Conservation (phyloP, 2,329 filamentous ascomycete species). For the Hymenoscyphus occultus region DNA sequence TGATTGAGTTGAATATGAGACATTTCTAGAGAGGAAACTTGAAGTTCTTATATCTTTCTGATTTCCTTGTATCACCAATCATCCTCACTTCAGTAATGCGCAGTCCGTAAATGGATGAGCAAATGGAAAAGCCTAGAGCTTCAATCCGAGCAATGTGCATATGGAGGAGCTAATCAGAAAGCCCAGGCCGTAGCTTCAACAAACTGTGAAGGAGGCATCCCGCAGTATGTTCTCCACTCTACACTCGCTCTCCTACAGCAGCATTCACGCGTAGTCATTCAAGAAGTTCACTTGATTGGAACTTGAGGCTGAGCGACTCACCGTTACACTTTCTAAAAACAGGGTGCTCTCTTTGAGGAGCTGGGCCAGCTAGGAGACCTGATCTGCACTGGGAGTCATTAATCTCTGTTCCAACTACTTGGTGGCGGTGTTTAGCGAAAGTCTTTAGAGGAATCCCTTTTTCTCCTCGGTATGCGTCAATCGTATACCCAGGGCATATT, state of each 20-base stretch:
- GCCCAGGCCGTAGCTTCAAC: neutral
- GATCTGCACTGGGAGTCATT: neutral
- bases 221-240: neutral
- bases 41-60: neutral
- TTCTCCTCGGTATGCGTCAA: neutral
- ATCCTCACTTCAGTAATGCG: neutral
- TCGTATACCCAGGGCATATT: neutral
- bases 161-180: too few relatives aligned
- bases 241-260: too few relatives aligned
- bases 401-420: neutral
- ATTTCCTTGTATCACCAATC: neutral
- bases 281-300: neutral
- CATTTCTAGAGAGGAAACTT: neutral
- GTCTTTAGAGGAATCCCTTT: neutral
- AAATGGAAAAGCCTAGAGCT: neutral
- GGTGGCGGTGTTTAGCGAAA: neutral
- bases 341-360: neutral
- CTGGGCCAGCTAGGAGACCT: neutral
- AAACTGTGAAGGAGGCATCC: conserved; percentile 3
- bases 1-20: neutral
- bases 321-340: neutral
- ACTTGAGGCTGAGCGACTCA: conserved; percentile 1
- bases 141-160: too few relatives aligned
- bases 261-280: neutral
- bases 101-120: neutral